Base-by-base conservation (phyloP, 1,284 basidiomycete species). In the Ganoderma lucidum region DNA sequence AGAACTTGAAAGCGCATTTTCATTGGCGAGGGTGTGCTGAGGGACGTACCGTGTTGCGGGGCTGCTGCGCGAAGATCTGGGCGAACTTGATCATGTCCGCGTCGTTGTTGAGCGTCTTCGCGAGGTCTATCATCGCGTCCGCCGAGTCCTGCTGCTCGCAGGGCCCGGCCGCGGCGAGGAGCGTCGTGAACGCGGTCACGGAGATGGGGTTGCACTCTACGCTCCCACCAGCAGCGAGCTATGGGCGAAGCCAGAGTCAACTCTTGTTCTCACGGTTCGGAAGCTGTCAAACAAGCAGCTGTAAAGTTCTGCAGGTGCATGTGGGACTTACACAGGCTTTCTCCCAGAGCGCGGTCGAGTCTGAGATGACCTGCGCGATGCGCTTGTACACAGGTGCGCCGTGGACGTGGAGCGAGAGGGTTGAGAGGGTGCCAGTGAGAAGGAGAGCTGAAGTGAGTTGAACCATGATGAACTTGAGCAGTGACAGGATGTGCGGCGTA, bases 111-210 rank as follows among this genome's bases (percentile, higher is more conserved):
- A 91, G 83, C 28, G 82, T 76, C 77, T 90, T 90, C 45, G 87
- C 87, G 39, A 91, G 83, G 74, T 87, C 83, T 69, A 91, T 82
- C 86, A 91, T 88, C 19, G 77, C 74, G 75, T 91, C 90, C 10
- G 86, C 89, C 10, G 85, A 82, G 74, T 91, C 77, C 75, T 91
- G 90, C 77, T 91, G 90, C 15, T 86, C 89, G 74, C 90, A 91
- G 63, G 82, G 78, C 28, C 84, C 86, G 0, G 86, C 85, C 5
- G 80, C 85, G 30, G 86, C 86, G 19, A 90, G 83, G 28, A 91
- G 82, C n/a, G 86, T 87, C 9, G 75, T 75, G 74, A 89, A 88
- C 0, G 88, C 84, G 0, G 78, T 81, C 32, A 88, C 81, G 0
- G 89, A 85, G 65, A 88, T 77, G 6, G 84, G 79, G 74, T 88